Evolutionary conservation across 2,329 filamentous ascomycete genomes (phyloP).

Genomic region (Colletotrichum tanaceti): DNA sequence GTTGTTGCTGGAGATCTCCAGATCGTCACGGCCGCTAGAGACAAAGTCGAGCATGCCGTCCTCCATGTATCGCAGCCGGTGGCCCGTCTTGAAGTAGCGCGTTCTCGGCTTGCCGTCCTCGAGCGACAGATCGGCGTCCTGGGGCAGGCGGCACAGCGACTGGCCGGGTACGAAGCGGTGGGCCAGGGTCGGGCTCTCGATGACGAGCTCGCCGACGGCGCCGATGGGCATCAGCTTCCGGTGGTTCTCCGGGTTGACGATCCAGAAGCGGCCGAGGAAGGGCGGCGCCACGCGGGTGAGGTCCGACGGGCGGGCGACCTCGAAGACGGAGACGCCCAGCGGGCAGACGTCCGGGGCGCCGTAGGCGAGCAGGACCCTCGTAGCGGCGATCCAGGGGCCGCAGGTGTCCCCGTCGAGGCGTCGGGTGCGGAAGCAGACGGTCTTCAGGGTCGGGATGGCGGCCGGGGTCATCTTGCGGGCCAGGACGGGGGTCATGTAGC

Average conservation of each 20-base stretch:
- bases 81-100: slow-evolving; percentile 62
- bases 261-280: slow-evolving; percentile 62
- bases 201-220: slow-evolving; percentile 67
- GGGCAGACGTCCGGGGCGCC: slow-evolving; percentile 64
- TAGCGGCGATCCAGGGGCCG: slow-evolving; percentile 58
- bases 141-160: slow-evolving; percentile 45
- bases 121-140: slow-evolving; percentile 40
- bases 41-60: slow-evolving; percentile 62
- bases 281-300: slow-evolving; percentile 59
- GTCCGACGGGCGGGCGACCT: slow-evolving; percentile 53
- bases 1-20: no score
- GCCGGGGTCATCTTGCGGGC: slow-evolving; percentile 57
- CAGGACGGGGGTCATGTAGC: slow-evolving; percentile 70
- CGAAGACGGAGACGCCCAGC: slow-evolving; percentile 61
- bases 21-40: slow-evolving; percentile 56
- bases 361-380: slow-evolving; percentile 62
- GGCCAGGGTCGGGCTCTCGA: slow-evolving; percentile 66
- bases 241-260: slow-evolving; percentile 64
- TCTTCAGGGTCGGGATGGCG: slow-evolving; percentile 52
- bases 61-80: slow-evolving; percentile 62
- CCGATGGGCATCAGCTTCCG: slow-evolving; percentile 65
- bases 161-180: slow-evolving; percentile 51
- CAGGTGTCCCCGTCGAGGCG: slow-evolving; percentile 63
- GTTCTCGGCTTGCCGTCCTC: slow-evolving; percentile 47
- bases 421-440: slow-evolving; percentile 60